Evolutionary conservation across 495 filamentous ascomycete genomes (phyloP).

Genomic region (Lasiosphaeris hirsuta): DNA sequence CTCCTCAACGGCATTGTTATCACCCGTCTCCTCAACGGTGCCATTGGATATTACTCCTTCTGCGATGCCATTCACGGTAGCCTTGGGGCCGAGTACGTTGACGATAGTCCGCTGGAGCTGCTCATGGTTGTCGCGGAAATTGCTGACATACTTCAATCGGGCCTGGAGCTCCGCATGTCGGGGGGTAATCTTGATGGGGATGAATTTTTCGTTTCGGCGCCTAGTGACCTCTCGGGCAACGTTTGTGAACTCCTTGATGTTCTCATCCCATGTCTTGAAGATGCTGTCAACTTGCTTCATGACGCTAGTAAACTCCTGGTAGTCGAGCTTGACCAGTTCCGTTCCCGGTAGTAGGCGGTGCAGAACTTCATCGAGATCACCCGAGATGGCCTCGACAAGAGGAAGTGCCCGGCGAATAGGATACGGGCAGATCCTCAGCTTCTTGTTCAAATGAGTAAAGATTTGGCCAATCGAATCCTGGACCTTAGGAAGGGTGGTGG

Average conservation of each 20-base stretch:
- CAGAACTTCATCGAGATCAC: conserved; percentile 80
- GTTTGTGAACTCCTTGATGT: conserved; percentile 95
- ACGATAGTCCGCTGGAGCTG: conserved; percentile 94
- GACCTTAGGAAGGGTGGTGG: conserved; percentile 85
- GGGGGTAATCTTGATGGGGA: conserved; percentile 89
- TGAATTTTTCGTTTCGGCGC: conserved; percentile 91
- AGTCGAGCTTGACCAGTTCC: conserved; percentile 86
- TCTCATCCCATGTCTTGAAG: conserved; percentile 90
- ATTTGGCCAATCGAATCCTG: conserved; percentile 83
- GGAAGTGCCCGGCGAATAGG: conserved; percentile 87
- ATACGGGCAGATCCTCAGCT: conserved; percentile 90
- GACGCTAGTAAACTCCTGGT: conserved; percentile 78
- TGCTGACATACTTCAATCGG: conserved; percentile 85
- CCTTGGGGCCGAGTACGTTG: conserved; percentile 81
- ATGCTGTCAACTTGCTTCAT: conserved; percentile 81
- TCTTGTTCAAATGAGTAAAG: conserved; percentile 93
- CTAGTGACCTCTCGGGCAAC: conserved; percentile 90
- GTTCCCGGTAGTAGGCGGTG: conserved; percentile 81
- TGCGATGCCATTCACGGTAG: conserved; percentile 45
- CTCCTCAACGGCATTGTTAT: conserved; percentile 97
- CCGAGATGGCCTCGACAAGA: conserved; percentile 97
- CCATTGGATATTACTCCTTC: conserved; percentile 56
- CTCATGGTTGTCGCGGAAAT: conserved; percentile 93
- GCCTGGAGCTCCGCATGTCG: conserved; percentile 84
- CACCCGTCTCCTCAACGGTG: conserved; percentile 85